Conservation (phyloP, 140 eudicot genomes). For the Stevia rebaudiana region DNA sequence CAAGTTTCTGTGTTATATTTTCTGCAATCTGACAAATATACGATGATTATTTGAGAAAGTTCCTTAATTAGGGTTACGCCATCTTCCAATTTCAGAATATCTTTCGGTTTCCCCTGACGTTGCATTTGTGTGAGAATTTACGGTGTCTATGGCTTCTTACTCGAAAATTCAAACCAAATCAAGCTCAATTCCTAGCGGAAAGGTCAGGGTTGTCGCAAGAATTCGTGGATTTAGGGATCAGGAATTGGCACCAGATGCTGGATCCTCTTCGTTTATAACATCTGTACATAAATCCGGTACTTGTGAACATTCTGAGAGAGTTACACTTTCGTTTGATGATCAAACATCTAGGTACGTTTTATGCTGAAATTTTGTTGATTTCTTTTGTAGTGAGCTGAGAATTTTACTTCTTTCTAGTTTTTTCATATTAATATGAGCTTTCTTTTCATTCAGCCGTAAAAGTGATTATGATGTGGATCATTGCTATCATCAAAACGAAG, state of each 20-base stretch:
- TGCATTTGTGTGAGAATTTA: conserved; percentile 1
- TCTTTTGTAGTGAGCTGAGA: neutral
- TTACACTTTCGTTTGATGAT: conserved; percentile 36
- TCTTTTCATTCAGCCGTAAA: conserved; percentile 62
- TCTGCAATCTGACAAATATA: neutral
- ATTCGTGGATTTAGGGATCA: conserved; percentile 47
- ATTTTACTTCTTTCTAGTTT: neutral
- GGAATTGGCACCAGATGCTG: conserved; percentile 32
- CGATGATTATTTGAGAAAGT: neutral
- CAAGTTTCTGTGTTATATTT: neutral
- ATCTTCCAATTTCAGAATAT: neutral
- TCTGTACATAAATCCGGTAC: conserved; percentile 29
- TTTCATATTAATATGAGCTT: conserved; percentile 2
- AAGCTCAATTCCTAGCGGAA: conserved; percentile 25
- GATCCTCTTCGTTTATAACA: conserved; percentile 34
- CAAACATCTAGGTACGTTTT: conserved; percentile 41
- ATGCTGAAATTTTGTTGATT: neutral
- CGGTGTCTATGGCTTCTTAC: conserved; percentile 14
- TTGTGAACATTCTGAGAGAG: conserved; percentile 26
- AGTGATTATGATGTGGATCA: conserved; percentile 52
- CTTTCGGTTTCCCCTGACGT: neutral
- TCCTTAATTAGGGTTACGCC: neutral
- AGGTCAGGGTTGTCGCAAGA: conserved; percentile 56
- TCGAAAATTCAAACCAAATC: conserved; percentile 17
- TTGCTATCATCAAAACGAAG: conserved; percentile 61